Percentiles rank a stretch among this genome's conserved stretches.
These are phyloP conservation scores for Dichomitus squalens DNA, from an alignment of 1,284 basidiomycete genomes.

Conservation along the genomic window DNA sequence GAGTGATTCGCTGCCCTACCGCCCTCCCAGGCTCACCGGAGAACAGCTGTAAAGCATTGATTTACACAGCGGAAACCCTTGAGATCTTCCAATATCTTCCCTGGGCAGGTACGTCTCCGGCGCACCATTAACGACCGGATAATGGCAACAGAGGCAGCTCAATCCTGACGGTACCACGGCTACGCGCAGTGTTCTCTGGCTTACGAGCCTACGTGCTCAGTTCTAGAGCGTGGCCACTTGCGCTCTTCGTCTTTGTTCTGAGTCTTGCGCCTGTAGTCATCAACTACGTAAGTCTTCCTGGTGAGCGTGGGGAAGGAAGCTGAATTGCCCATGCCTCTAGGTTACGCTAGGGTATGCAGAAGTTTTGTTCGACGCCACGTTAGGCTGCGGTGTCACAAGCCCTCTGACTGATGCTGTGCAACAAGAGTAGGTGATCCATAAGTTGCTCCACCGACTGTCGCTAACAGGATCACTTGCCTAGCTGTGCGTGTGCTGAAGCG, in stretches of 20 bases:
- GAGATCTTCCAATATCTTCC: conserved; percentile 6
- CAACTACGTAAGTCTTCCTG: not conserved
- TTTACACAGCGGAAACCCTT: not conserved
- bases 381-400: not conserved
- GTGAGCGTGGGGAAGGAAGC: not conserved
- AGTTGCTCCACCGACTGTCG: too few species aligned
- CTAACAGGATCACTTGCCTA: too few species aligned
- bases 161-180: not conserved
- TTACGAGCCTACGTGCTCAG: conserved; percentile 5
- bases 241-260: not conserved
- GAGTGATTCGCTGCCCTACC: too few species aligned
- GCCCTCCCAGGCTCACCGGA: not conserved
- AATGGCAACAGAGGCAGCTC: too few species aligned
- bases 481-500: not conserved
- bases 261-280: not conserved
- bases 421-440: conserved; percentile 1
- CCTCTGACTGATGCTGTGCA: not conserved
- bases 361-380: not conserved
- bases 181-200: not conserved
- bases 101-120: conserved; percentile 1
- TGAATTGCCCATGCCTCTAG: not conserved
- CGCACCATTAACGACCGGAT: too few species aligned
- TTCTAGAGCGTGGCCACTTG: not conserved
- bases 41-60: not conserved
- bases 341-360: not conserved